phyloP scores from a whole-genome alignment of 2,329 filamentous ascomycete genomes.

The Sporothrix euskadiensis region DNA sequence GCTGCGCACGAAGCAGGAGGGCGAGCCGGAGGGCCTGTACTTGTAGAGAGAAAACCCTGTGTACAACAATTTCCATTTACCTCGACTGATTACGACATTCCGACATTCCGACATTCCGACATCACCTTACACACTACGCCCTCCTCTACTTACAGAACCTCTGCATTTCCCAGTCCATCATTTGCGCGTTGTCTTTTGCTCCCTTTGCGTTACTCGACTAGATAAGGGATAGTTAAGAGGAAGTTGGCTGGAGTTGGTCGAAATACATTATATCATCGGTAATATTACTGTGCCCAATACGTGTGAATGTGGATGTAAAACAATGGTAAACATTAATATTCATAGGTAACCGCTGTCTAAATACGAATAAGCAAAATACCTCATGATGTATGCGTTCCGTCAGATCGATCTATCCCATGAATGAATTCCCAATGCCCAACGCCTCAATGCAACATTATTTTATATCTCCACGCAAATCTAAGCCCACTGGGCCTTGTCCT shows the following conservation, averaged over 20 bases:
- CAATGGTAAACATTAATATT: neutral
- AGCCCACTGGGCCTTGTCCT: neutral
- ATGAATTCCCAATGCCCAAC: neutral
- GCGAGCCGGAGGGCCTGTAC: conserved; percentile 97
- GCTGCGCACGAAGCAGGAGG: conserved; percentile 97
- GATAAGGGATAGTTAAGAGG: neutral
- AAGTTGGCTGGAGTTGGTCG: conserved; percentile 1
- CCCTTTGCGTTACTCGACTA: conserved; percentile 3
- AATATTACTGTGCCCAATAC: neutral
- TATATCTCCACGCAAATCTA: neutral
- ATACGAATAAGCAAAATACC: neutral
- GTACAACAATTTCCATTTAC: conserved; percentile 6
- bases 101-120: neutral
- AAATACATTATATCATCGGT: neutral
- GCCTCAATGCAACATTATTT: neutral
- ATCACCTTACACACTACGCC: neutral
- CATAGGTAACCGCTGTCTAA: neutral
- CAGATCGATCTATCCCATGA: neutral
- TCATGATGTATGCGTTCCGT: neutral
- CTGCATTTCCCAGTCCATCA: neutral
- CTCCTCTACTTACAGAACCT: neutral
- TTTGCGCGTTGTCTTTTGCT: neutral
- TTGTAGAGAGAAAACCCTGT: conserved; percentile 63
- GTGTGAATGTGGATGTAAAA: neutral
- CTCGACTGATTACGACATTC: conserved; percentile 12